These are phyloP conservation scores for Byssochlamys sp. DNA, from an alignment of 2,329 filamentous ascomycete genomes.

Conservation along the genomic window DNA sequence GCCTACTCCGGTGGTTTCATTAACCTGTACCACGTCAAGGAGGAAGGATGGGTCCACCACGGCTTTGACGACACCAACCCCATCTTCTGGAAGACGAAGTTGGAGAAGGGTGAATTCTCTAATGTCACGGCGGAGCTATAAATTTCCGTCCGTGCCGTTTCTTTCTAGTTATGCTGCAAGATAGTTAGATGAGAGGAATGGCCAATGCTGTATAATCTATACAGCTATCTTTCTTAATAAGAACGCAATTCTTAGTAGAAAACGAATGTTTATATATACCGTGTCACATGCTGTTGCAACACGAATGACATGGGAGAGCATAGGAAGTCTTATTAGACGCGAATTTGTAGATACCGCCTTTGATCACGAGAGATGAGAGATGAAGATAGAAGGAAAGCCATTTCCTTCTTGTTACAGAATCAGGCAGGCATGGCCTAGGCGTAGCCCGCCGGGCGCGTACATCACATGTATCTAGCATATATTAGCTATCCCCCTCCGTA, in stretches of 20 bases:
- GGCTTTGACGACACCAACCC: slow-evolving; percentile 97
- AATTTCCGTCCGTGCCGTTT: not conserved
- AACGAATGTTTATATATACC: no score
- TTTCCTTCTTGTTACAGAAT: no score
- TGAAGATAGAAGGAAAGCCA: no score
- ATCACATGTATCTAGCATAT: no score
- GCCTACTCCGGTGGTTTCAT: slow-evolving; percentile 98
- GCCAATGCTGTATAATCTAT: not conserved
- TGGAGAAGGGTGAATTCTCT: slow-evolving; percentile 95
- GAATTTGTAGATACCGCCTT: no score
- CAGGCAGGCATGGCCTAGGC: no score
- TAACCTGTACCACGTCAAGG: slow-evolving; percentile 98
- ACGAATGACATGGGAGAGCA: not conserved
- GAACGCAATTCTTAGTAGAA: no score
- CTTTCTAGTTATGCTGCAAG: not conserved
- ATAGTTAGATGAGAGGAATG: not conserved
- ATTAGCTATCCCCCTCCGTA: no score
- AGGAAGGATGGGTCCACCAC: slow-evolving; percentile 97
- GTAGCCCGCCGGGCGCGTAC: no score
- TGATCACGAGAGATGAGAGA: no score
- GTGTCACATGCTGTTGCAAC: not conserved
- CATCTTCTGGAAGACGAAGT: slow-evolving; percentile 98
- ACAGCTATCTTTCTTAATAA: not conserved
- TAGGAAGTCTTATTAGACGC: no score
- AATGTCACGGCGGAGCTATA: slow-evolving; percentile 73